These are phyloP conservation scores for Penicillium taxi DNA, from an alignment of 495 filamentous ascomycete species.

Conservation along the genomic window DNA sequence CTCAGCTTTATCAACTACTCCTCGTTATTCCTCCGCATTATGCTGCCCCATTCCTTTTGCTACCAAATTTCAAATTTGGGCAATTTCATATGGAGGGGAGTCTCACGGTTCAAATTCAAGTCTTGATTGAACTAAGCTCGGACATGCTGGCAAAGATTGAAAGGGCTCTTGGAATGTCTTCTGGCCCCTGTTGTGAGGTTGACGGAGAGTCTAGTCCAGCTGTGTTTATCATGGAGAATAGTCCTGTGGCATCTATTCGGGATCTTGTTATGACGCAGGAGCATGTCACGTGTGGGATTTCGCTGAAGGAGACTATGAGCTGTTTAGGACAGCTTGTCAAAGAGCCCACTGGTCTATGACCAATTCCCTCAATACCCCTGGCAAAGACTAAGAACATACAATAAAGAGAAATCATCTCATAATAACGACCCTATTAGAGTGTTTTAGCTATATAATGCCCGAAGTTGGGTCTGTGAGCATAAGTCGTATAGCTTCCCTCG, in stretches of 20 bases:
- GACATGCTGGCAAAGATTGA: conserved; percentile 13
- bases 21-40: conserved; percentile 13
- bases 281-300: not conserved
- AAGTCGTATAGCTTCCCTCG: not conserved
- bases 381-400: not conserved
- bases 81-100: conserved; percentile 11
- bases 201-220: not conserved
- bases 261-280: conserved; percentile 14
- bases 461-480: not conserved
- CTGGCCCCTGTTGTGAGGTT: not conserved
- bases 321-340: conserved; percentile 11
- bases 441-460: not conserved
- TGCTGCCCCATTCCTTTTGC: conserved; percentile 5
- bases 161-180: conserved; percentile 3
- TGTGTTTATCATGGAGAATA: not conserved
- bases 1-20: conserved; percentile 13
- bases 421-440: not conserved
- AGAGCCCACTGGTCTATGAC: conserved; percentile 5
- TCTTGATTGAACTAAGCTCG: conserved; percentile 12
- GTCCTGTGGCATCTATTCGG: conserved; percentile 5
- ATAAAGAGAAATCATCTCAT: not conserved
- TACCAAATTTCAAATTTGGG: conserved; percentile 10
- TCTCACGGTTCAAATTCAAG: conserved; percentile 9
- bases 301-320: conserved; percentile 15
- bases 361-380: too few relatives aligned